Conservation (phyloP, 129 eudicot genomes). For the Flaveria bidentis region DNA sequence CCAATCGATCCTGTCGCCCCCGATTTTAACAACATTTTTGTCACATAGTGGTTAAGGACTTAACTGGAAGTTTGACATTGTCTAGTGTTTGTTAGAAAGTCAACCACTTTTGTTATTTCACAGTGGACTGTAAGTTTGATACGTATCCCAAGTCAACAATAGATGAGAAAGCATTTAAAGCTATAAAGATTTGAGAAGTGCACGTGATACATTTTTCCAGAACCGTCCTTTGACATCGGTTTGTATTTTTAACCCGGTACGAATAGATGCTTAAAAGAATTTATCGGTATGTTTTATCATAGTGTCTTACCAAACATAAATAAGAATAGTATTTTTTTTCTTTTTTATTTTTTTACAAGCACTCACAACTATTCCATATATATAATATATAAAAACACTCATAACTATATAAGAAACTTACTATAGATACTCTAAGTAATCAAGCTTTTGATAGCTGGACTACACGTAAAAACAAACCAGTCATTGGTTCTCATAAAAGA, state of each 20-base stretch:
- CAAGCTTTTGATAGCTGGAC: no score
- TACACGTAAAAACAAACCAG: no score
- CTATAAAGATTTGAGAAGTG: background rate
- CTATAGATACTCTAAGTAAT: no score
- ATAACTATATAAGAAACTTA: no score
- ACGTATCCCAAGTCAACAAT: slow-evolving; percentile 14
- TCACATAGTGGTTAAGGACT: slow-evolving; percentile 22
- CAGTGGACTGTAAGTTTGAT: slow-evolving; percentile 28
- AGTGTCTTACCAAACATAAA: no score
- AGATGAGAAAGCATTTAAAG: slow-evolving; percentile 30
- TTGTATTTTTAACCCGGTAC: background rate
- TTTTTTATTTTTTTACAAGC: no score
- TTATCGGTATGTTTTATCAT: no score
- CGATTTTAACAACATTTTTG: background rate
- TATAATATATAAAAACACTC: no score
- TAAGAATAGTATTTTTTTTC: no score
- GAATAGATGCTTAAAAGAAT: background rate
- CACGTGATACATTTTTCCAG: slow-evolving; percentile 10
- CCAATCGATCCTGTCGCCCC: no score
- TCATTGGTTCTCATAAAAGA: no score
- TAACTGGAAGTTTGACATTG: slow-evolving; percentile 28
- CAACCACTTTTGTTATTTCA: slow-evolving; percentile 23
- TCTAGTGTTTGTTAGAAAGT: slow-evolving; percentile 15
- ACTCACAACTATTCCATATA: no score
- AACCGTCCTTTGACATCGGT: background rate